Evolutionary conservation across 768 basidiomycete species (phyloP), one percentile per base, ranked within the genome.

Genomic region (Mycena capillaripes): DNA sequence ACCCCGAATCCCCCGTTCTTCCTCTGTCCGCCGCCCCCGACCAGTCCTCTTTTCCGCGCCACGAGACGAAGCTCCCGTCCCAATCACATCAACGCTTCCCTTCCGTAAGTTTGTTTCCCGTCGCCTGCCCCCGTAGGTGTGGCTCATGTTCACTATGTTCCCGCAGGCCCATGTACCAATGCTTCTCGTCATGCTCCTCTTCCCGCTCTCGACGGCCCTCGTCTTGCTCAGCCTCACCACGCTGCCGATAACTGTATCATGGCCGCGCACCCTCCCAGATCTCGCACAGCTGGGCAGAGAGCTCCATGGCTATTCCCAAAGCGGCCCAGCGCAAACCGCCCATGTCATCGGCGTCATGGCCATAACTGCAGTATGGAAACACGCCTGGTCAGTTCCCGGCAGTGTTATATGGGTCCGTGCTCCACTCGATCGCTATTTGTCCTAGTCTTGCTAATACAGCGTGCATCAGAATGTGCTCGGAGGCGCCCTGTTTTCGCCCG

Each of bases 311-410:
- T 96, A 96, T 80, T 90, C 93, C 11, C 92, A 92, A 79, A 91
- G 91, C 70, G 93, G 93, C 14, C 75, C 84, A 34, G 84, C 82
- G 3, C 89, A 92, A 23, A 84, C 90, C 63, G 87, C 88, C 10
- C 97, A 97, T 82, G 94, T 97, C 63, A 80, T 97, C 50, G 90
- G 87, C 29, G 95, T 97, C 59, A 87, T 98, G 76, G 91, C 93
- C 44, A 86, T 97, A 17, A 92, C 93, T 21, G 95, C 95, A 5
- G 84, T 96, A 32, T 98, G 96, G 96, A 98, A 97, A 82, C 97
- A 98, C 80, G 96, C 97, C 4, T 98, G 97, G 97, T 97, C 95
- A 70, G 90, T 98, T 69, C 97, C 97, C 11, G 97, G 97, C 9
- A 96, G 95, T 75, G 96, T 97, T 57, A 87, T 97, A 58, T 92